These are phyloP conservation scores for Lentinula lateritia DNA, from an alignment of 768 basidiomycete species.

Conservation along the genomic window DNA sequence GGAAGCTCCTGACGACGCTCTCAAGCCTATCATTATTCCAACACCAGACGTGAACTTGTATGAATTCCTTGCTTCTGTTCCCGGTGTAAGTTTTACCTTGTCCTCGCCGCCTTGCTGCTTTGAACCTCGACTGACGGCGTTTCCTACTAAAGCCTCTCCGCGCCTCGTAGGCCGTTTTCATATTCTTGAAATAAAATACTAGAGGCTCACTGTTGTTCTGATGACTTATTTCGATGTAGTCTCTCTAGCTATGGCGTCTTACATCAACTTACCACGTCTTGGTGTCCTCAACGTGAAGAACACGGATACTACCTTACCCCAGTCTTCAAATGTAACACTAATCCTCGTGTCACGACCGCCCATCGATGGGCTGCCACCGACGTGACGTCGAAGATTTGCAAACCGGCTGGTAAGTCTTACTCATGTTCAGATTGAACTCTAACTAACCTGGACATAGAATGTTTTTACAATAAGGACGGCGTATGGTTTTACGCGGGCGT, in stretches of 20 bases:
- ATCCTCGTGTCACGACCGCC: constrained; percentile 69
- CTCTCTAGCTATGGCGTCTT: constrained; percentile 64
- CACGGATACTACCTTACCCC: constrained; percentile 76
- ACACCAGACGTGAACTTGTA: constrained; percentile 51
- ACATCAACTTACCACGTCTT: constrained; percentile 61
- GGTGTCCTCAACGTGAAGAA: constrained; percentile 81
- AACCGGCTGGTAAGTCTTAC: constrained; percentile 50
- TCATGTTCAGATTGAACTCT: background rate
- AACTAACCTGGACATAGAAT: constrained; percentile 40
- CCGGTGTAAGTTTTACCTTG: background rate
- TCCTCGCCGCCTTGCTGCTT: background rate
- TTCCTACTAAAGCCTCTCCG: constrained; percentile 41
- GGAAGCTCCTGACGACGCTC: constrained; percentile 56
- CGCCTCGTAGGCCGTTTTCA: constrained; percentile 40
- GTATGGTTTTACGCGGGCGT: constrained; percentile 84
- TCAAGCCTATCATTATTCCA: constrained; percentile 67
- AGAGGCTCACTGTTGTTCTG: background rate
- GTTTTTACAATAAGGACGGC: constrained; percentile 76
- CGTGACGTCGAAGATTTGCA: constrained; percentile 49
- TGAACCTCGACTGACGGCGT: background rate
- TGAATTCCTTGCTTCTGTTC: constrained; percentile 49
- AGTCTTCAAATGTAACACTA: constrained; percentile 72
- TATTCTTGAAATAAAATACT: background rate
- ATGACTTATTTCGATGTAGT: constrained; percentile 26
- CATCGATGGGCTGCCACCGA: constrained; percentile 72